Conservation (phyloP, 2,329 filamentous ascomycete genomes). For the Diaporthe sp. region DNA sequence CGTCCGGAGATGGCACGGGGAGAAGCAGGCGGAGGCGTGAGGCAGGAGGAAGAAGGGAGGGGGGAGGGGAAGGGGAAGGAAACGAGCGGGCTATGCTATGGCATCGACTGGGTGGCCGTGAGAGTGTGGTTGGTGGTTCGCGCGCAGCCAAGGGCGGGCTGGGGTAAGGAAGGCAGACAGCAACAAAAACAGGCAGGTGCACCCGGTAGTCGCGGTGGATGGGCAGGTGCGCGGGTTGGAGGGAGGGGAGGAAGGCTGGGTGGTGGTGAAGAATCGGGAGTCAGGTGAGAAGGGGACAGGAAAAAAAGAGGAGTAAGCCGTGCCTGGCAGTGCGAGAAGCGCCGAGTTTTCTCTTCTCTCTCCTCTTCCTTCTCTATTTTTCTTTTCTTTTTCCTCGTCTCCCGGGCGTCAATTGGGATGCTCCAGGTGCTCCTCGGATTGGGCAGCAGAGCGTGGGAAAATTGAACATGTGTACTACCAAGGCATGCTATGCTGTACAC, state of each 20-base stretch:
- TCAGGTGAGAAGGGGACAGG: conserved; percentile 12
- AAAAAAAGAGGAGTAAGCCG: conserved; percentile 28
- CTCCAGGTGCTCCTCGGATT: not conserved
- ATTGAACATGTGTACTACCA: not conserved
- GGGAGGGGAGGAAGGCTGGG: not conserved
- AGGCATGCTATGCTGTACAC: conserved; percentile 13
- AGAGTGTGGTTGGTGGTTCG: not conserved
- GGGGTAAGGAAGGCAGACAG: not conserved
- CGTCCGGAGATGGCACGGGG: not conserved
- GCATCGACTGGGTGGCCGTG: not conserved
- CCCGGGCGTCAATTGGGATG: conserved; percentile 11
- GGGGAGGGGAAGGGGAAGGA: not conserved
- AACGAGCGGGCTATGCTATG: conserved; percentile 22
- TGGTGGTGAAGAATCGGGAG: conserved; percentile 14
- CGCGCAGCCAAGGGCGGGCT: not conserved
- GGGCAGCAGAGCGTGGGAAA: conserved; percentile 1
- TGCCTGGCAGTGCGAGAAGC: conserved; percentile 13
- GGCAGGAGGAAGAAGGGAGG: too few species aligned
- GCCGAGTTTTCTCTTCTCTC: conserved; percentile 9
- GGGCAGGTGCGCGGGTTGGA: not conserved
- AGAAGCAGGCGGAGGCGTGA: not conserved
- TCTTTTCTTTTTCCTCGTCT: not conserved
- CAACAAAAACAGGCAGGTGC: not conserved
- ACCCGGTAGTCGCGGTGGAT: conserved; percentile 2
- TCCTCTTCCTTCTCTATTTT: not conserved